A percentile compares a stretch with the other conserved stretches of the same genome.
These are phyloP conservation scores for Sclerotinia nivalis DNA, from an alignment of 2,329 filamentous ascomycete species.

Conservation along the genomic window DNA sequence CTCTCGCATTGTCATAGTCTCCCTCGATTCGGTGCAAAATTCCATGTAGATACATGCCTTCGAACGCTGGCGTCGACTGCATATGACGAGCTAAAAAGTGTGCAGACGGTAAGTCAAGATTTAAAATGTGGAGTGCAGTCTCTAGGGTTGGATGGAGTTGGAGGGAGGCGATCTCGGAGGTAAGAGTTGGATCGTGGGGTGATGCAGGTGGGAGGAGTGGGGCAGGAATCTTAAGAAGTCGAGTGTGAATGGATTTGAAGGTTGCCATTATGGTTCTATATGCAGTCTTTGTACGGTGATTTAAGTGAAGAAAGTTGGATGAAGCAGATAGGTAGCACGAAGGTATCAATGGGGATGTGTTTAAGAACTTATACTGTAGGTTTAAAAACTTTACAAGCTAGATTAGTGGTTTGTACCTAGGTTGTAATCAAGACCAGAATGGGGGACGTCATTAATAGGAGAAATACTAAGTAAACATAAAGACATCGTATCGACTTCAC, in stretches of 20 bases:
- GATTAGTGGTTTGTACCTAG: neutral
- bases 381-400: neutral
- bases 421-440: neutral
- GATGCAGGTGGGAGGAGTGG: conserved; percentile 37
- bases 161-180: conserved; percentile 39
- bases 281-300: neutral
- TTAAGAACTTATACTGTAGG: neutral
- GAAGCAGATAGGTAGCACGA: neutral
- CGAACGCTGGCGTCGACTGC: conserved; percentile 50
- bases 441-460: neutral
- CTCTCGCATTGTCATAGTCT: conserved; percentile 50
- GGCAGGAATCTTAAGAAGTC: conserved; percentile 24
- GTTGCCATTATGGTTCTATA: neutral
- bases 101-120: conserved; percentile 51
- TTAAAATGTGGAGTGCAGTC: conserved; percentile 52
- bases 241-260: conserved; percentile 10
- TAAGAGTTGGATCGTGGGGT: conserved; percentile 29
- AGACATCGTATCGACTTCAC: neutral
- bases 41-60: conserved; percentile 54
- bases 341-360: neutral
- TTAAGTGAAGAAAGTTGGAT: neutral
- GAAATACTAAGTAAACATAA: neutral
- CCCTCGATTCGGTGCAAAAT: conserved; percentile 54
- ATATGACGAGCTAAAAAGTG: conserved; percentile 56
- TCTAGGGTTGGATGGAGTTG: conserved; percentile 51